These are phyloP conservation scores for Ganoderma boninense DNA, from an alignment of 1,284 basidiomycete genomes.

Conservation along the genomic window DNA sequence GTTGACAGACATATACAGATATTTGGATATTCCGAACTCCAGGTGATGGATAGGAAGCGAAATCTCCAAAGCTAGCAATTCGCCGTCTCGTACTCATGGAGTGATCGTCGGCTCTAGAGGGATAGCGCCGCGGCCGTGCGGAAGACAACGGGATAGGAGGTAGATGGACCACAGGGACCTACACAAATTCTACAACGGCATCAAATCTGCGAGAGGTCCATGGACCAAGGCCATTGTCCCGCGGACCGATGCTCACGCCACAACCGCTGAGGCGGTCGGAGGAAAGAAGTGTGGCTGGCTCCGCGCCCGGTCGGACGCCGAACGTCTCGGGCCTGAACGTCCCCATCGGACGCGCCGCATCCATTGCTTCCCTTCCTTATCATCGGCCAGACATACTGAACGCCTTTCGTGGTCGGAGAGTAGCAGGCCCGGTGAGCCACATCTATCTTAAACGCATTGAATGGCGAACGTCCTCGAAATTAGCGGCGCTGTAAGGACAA, in stretches of 20 bases:
- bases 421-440: background rate
- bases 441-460: background rate
- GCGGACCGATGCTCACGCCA: background rate
- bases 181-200: background rate
- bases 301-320: constrained; percentile 9
- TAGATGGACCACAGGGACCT: background rate
- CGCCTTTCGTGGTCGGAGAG: background rate
- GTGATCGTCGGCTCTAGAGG: background rate
- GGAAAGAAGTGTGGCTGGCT: constrained; percentile 4
- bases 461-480: background rate
- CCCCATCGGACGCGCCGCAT: background rate
- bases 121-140: background rate
- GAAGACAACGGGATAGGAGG: background rate
- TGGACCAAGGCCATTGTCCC: constrained; percentile 4
- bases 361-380: background rate
- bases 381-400: constrained; percentile 6
- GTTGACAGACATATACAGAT: background rate
- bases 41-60: background rate
- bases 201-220: background rate
- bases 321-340: background rate
- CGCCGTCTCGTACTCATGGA: background rate
- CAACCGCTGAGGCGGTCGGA: background rate
- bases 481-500: background rate
- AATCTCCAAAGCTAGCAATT: background rate
- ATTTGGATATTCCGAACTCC: background rate